Percentiles rank a stretch among this genome's conserved stretches.
Evolutionary conservation across 2,329 filamentous ascomycete species (phyloP).

Genomic region (Aureobasidium lini): DNA sequence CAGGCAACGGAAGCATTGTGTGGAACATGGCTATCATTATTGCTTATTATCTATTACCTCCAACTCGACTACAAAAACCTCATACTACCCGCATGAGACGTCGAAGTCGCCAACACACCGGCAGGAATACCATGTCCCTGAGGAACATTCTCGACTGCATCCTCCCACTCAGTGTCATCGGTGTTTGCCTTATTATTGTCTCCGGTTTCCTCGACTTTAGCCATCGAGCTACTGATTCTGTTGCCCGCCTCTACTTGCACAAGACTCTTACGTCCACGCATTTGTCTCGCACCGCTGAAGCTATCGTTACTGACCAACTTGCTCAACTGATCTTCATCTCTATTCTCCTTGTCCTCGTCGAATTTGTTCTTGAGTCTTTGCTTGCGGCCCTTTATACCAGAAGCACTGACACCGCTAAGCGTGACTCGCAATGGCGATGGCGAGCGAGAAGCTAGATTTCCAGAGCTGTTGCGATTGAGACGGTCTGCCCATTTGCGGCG

Average conservation of each 20-base stretch:
- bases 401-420: slow-evolving; percentile 12
- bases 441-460: slow-evolving; percentile 17
- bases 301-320: slow-evolving; percentile 25
- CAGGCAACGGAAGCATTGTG: no score
- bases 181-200: slow-evolving; percentile 18
- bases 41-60: background rate
- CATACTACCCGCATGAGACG: slow-evolving; percentile 1
- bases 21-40: background rate
- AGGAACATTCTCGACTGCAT: background rate
- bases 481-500: slow-evolving; percentile 4
- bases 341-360: slow-evolving; percentile 9
- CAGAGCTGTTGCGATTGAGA: slow-evolving; percentile 16
- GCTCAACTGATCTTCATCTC: slow-evolving; percentile 16
- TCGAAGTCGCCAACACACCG: background rate
- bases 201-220: slow-evolving; percentile 18
- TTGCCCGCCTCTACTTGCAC: slow-evolving; percentile 14
- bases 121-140: background rate
- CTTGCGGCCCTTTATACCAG: slow-evolving; percentile 2
- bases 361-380: background rate
- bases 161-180: slow-evolving; percentile 15
- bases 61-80: background rate
- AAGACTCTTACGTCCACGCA: slow-evolving; percentile 10
- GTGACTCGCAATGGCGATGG: slow-evolving; percentile 19
- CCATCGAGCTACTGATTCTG: slow-evolving; percentile 24
- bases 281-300: slow-evolving; percentile 19